Evolutionary conservation across 2,329 filamentous ascomycete genomes (phyloP), one percentile per base, ranked within the genome.

Genomic region (Calycina herbarum): DNA sequence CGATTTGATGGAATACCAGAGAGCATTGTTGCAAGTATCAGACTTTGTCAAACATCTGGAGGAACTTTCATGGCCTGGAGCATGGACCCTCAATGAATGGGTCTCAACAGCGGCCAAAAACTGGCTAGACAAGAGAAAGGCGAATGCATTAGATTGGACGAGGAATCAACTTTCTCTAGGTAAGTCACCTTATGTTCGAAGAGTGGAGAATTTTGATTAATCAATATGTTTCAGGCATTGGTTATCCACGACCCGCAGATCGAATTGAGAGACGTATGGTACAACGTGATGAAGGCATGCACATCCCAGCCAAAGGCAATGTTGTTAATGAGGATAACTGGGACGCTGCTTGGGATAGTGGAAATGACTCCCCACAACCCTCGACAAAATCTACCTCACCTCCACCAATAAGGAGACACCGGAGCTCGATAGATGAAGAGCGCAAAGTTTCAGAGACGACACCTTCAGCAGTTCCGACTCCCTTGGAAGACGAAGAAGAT

Each of bases 81-180:
- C 85, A 59, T 80, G 83, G 15, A 85, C 89, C 38, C 79, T 99
- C 45, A 82, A 86, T 57, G 87, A 92, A 29, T 99, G 95, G 94
- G 88, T 92, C 0, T 86, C 89, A 51, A 88, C 89, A 67, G 90
- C 92, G 0, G 91, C 93, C 0, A 87, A 87, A 65, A 88, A 93
- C 31, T 99, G 95, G 95, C 83, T 98, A 15, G 86, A 86, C 1
- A 94, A 93, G 75, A 90, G 93, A 70, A 88, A 91, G 73, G 93
- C 96, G 73, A 87, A 85, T 40, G 89, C 92, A 0, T 83, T 99
- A 29, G 89, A 94, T 67, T 84, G 85, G 40, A 87, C 96, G 13
- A 87, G 95, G 29, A 84, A 79, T 24, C 85, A 89, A 57, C 82
- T 97, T 2, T 83, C 87, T n/a, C 54, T 73, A 27, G 73, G 73